phyloP scores from a whole-genome alignment of 1,139 yeast species.

The Zhuliangozyma parablackwelliae region DNA sequence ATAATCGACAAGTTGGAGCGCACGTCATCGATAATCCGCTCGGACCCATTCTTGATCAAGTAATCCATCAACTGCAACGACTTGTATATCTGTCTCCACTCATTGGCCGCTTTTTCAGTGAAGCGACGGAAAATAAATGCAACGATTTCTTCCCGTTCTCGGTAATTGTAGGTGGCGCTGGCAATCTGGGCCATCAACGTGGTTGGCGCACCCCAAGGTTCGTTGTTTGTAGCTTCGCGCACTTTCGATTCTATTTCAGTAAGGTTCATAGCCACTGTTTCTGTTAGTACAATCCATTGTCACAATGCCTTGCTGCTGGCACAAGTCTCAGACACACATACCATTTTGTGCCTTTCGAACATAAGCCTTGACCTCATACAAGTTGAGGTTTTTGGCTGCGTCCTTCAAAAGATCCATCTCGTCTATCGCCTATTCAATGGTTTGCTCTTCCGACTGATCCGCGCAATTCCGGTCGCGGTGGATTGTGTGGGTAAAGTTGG shows the following conservation, averaged over 20 bases:
- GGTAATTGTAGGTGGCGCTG: slow-evolving; percentile 84
- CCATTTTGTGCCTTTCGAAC: slow-evolving; percentile 97
- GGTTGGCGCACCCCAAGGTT: slow-evolving; percentile 99
- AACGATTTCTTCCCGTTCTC: slow-evolving; percentile 73
- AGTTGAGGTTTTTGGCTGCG: slow-evolving; percentile 73
- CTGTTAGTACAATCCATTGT: background rate
- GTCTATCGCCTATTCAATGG: background rate
- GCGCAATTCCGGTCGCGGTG: slow-evolving; percentile 18
- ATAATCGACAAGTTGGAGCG: slow-evolving; percentile 78
- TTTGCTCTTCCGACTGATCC: slow-evolving; percentile 28
- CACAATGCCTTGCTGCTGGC: background rate
- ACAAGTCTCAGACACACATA: slow-evolving; percentile 19
- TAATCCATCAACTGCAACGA: slow-evolving; percentile 88
- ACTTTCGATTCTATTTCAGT: slow-evolving; percentile 96
- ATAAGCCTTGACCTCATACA: slow-evolving; percentile 95
- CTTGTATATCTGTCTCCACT: slow-evolving; percentile 98
- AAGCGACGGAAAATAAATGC: slow-evolving; percentile 75
- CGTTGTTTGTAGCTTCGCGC: slow-evolving; percentile 96
- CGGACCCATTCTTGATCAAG: slow-evolving; percentile 87
- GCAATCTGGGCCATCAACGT: slow-evolving; percentile 93
- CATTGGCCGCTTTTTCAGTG: slow-evolving; percentile 91
- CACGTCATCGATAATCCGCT: slow-evolving; percentile 91
- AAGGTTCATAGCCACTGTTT: slow-evolving; percentile 72
- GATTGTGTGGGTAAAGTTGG: too few species aligned
- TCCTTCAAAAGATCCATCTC: slow-evolving; percentile 65